Evolutionary conservation across 495 filamentous ascomycete species (phyloP).

Genomic region (Parmelia sp.): DNA sequence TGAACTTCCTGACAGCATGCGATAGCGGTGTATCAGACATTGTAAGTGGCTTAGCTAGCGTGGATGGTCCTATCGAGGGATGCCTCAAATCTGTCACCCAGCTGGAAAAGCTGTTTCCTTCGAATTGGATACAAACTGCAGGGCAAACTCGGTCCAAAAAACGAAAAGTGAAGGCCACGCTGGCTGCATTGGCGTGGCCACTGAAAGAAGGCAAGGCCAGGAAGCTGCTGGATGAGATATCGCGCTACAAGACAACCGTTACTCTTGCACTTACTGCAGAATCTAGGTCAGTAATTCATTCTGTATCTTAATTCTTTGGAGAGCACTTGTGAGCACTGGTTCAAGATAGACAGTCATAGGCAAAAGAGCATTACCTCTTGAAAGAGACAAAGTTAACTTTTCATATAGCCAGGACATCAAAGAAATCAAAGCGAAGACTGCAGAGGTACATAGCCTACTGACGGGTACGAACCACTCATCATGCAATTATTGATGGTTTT

Average conservation of each 20-base stretch:
- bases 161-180: constrained; percentile 12
- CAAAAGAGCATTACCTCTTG: neutral
- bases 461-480: constrained; percentile 10
- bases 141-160: constrained; percentile 4
- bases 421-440: constrained; percentile 20
- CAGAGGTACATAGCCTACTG: constrained; percentile 4
- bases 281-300: constrained; percentile 13
- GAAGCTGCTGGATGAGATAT: constrained; percentile 26
- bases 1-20: constrained; percentile 20
- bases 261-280: constrained; percentile 24
- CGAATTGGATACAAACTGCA: neutral
- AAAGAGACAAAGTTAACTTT: neutral
- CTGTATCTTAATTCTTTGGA: neutral
- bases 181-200: constrained; percentile 28
- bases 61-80: constrained; percentile 1
- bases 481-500: neutral
- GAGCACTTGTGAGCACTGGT: neutral
- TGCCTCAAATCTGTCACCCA: constrained; percentile 9
- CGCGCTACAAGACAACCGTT: constrained; percentile 28
- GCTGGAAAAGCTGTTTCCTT: constrained; percentile 12
- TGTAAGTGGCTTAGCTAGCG: neutral
- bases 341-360: neutral
- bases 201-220: constrained; percentile 23
- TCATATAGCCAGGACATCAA: constrained; percentile 12
- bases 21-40: neutral